phyloP scores from a whole-genome alignment of 257 asterid genomes.

The Coffea eugenioides region DNA sequence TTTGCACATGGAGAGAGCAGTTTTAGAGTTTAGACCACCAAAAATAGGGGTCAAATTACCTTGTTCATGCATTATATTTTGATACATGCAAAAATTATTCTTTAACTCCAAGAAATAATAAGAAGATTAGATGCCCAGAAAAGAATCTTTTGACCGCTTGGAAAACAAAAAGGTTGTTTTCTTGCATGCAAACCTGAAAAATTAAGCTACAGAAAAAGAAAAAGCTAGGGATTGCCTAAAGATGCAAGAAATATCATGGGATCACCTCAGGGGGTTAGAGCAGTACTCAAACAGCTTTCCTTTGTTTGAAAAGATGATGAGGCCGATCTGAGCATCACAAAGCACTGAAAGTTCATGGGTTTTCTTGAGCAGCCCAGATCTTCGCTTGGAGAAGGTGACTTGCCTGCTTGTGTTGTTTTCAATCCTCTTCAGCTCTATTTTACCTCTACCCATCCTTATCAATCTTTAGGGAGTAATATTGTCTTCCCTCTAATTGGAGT shows the following conservation, averaged over 20 bases:
- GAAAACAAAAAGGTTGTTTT: not conserved
- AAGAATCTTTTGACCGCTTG: not conserved
- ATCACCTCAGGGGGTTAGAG: slow-evolving; percentile 53
- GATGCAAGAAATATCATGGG: not conserved
- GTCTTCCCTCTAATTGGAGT: slow-evolving; percentile 1
- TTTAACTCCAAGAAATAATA: not conserved
- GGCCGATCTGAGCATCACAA: slow-evolving; percentile 84
- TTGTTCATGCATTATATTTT: not conserved
- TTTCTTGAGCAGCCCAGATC: slow-evolving; percentile 72
- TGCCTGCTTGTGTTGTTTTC: slow-evolving; percentile 84
- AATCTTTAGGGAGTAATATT: not conserved
- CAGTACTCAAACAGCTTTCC: slow-evolving; percentile 69
- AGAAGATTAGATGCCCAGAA: not conserved
- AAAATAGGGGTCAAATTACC: not conserved
- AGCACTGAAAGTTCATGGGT: slow-evolving; percentile 86
- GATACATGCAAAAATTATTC: not conserved
- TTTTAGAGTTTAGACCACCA: not conserved
- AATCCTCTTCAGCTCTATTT: slow-evolving; percentile 75
- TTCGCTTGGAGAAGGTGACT: slow-evolving; percentile 75
- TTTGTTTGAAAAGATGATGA: slow-evolving; percentile 67
- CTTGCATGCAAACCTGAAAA: not conserved
- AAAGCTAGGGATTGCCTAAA: not conserved
- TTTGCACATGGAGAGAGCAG: slow-evolving; percentile 1
- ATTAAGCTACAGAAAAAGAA: too few species aligned
- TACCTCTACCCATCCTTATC: slow-evolving; percentile 69